Conservation (phyloP, 2,329 filamentous ascomycete genomes). For the Botrytis elliptica region DNA sequence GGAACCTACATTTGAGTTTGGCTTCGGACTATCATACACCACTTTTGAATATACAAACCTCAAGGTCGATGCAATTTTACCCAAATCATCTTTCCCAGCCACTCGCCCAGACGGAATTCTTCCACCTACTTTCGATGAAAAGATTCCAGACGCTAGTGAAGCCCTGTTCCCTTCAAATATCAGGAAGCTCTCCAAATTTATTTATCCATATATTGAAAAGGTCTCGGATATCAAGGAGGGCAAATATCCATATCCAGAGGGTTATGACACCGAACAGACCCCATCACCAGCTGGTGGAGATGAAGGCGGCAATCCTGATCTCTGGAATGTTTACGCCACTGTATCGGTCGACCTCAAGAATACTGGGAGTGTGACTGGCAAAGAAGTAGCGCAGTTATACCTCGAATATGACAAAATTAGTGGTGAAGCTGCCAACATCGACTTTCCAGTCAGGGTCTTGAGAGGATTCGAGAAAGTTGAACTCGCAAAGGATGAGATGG, state of each 20-base stretch:
- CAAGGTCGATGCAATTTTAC: constrained; percentile 44
- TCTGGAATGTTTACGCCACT: constrained; percentile 55
- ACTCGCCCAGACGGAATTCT: constrained; percentile 40
- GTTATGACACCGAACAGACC: constrained; percentile 47
- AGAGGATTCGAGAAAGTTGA: constrained; percentile 68
- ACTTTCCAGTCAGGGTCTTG: constrained; percentile 67
- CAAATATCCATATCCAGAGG: constrained; percentile 44
- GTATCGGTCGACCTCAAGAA: constrained; percentile 59
- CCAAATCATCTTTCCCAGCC: constrained; percentile 39
- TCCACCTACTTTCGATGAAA: constrained; percentile 51
- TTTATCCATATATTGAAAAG: constrained; percentile 59
- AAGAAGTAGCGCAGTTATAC: constrained; percentile 58
- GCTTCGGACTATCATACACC: constrained; percentile 74
- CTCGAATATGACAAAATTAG: constrained; percentile 42
- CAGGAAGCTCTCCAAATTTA: constrained; percentile 58
- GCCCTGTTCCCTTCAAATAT: constrained; percentile 58
- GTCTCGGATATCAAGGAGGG: constrained; percentile 42
- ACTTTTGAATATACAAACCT: constrained; percentile 56
- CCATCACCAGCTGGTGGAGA: constrained; percentile 62
- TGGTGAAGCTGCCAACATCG: constrained; percentile 31
- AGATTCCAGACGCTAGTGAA: constrained; percentile 49
- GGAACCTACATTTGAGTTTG: constrained; percentile 79
- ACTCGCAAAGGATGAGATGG: constrained; percentile 48
- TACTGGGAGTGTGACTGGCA: constrained; percentile 51
- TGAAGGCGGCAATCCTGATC: constrained; percentile 55